phyloP scores from a whole-genome alignment of 2,329 filamentous ascomycete species.

The Colletotrichum gigasporum region DNA sequence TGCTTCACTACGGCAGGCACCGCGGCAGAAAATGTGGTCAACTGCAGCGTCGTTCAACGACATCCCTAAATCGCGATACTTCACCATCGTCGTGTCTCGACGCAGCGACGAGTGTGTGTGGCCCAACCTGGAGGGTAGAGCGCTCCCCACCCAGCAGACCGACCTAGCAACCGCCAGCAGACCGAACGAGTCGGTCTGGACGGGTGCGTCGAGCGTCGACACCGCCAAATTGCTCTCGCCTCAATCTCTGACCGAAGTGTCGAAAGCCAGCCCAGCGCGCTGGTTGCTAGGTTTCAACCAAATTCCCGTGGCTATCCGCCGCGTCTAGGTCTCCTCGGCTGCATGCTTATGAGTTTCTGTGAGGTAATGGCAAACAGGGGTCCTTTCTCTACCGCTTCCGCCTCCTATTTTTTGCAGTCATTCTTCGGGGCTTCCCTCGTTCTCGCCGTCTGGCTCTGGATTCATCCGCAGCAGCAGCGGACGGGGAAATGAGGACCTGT shows the following conservation, averaged over 20 bases:
- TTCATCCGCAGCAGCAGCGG: conserved; percentile 5
- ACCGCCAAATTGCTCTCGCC: conserved; percentile 1
- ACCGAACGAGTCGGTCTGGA: neutral
- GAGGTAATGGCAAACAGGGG: conserved; percentile 37
- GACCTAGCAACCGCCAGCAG: neutral
- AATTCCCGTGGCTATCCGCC: neutral
- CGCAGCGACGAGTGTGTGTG: neutral
- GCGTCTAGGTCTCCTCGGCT: conserved; percentile 21
- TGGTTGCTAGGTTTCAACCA: conserved; percentile 18
- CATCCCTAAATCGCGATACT: neutral
- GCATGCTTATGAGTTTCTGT: conserved; percentile 35
- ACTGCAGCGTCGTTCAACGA: conserved; percentile 3
- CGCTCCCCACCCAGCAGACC: neutral
- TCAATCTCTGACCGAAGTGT: conserved; percentile 2
- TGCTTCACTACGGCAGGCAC: conserved; percentile 23
- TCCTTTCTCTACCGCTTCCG: conserved; percentile 3
- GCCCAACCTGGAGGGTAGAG: neutral
- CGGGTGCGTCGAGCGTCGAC: conserved; percentile 5
- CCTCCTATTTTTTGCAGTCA: neutral
- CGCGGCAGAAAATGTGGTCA: conserved; percentile 19
- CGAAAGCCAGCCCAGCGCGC: neutral
- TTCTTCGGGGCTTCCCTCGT: neutral
- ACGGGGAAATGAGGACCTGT: conserved; percentile 20
- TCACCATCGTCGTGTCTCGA: neutral
- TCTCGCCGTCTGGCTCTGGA: neutral